phyloP scores from a whole-genome alignment of 2,329 filamentous ascomycete genomes.

The Intubia oerlemansii region DNA sequence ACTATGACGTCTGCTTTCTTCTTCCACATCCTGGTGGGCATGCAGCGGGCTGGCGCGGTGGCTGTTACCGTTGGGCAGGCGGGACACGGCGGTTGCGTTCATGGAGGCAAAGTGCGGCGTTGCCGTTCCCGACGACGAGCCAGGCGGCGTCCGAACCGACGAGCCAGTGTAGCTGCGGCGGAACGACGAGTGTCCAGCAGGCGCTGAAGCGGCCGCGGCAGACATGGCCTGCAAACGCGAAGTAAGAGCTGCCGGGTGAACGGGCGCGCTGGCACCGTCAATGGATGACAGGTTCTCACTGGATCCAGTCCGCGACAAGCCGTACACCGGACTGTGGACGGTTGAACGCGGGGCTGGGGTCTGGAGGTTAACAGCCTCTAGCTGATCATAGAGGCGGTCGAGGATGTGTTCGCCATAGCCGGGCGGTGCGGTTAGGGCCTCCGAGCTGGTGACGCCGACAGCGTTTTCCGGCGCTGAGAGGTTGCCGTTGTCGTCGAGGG shows the following conservation, averaged over 20 bases:
- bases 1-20: too few relatives aligned
- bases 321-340: conserved; percentile 62
- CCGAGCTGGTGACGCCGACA: conserved; percentile 20
- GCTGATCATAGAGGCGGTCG: conserved; percentile 75
- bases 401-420: conserved; percentile 79
- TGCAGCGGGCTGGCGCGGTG: too few relatives aligned
- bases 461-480: conserved; percentile 34
- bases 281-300: conserved; percentile 54
- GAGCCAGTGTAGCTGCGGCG: conserved; percentile 21
- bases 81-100: too few relatives aligned
- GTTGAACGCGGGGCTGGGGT: conserved; percentile 51
- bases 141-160: conserved; percentile 10
- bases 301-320: conserved; percentile 53
- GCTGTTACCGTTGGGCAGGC: too few relatives aligned
- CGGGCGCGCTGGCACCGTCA: conserved; percentile 20
- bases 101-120: too few relatives aligned
- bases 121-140: conserved; percentile 19
- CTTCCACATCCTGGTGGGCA: too few relatives aligned
- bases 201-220: too few relatives aligned
- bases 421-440: conserved; percentile 81
- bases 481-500: conserved; percentile 70
- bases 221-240: conserved; percentile 51
- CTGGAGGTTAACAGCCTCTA: conserved; percentile 64
- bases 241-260: conserved; percentile 33
- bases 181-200: conserved; percentile 15